phyloP scores from a whole-genome alignment of 2,329 filamentous ascomycete genomes.

The Zasmidium cellare region DNA sequence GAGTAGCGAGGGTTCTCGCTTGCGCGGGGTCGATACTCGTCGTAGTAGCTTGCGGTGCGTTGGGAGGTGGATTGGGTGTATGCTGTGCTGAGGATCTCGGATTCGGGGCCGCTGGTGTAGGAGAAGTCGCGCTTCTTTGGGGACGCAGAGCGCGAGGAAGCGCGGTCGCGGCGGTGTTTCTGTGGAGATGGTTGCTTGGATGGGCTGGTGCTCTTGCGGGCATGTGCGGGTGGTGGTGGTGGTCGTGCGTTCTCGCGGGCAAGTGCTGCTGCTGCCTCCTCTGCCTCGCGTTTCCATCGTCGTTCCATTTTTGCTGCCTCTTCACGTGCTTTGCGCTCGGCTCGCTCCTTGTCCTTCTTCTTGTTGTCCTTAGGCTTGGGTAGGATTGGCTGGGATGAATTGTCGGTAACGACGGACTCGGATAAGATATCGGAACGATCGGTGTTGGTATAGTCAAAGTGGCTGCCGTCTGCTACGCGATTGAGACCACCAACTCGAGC shows the following conservation, averaged over 20 bases:
- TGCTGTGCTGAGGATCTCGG: slow-evolving; percentile 36
- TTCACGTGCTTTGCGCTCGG: slow-evolving; percentile 37
- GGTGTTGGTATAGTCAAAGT: slow-evolving; percentile 76
- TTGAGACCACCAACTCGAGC: slow-evolving; percentile 90
- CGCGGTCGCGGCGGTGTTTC: slow-evolving; percentile 25
- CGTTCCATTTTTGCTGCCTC: slow-evolving; percentile 41
- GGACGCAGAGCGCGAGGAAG: slow-evolving; percentile 28
- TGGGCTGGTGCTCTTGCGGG: slow-evolving; percentile 28
- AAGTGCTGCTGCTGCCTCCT: slow-evolving; percentile 38
- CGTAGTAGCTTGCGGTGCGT: slow-evolving; percentile 36
- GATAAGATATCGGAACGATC: slow-evolving; percentile 60
- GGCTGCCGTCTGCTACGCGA: slow-evolving; percentile 72
- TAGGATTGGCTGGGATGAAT: slow-evolving; percentile 41
- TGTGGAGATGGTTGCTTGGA: slow-evolving; percentile 29
- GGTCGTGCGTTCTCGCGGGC: slow-evolving; percentile 33
- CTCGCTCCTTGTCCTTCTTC: slow-evolving; percentile 41
- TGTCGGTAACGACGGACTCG: slow-evolving; percentile 45
- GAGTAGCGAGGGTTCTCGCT: slow-evolving; percentile 26
- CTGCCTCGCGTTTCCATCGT: slow-evolving; percentile 41
- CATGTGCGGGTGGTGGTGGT: slow-evolving; percentile 21
- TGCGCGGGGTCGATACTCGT: slow-evolving; percentile 34
- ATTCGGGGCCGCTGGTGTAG: slow-evolving; percentile 33
- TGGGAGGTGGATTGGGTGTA: slow-evolving; percentile 38
- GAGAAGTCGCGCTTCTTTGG: slow-evolving; percentile 38
- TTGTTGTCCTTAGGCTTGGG: slow-evolving; percentile 30